Evolutionary conservation across 164 flowering plant species (phyloP), one percentile per base, ranked within the genome.

Genomic region (Nymphaea colorata): DNA sequence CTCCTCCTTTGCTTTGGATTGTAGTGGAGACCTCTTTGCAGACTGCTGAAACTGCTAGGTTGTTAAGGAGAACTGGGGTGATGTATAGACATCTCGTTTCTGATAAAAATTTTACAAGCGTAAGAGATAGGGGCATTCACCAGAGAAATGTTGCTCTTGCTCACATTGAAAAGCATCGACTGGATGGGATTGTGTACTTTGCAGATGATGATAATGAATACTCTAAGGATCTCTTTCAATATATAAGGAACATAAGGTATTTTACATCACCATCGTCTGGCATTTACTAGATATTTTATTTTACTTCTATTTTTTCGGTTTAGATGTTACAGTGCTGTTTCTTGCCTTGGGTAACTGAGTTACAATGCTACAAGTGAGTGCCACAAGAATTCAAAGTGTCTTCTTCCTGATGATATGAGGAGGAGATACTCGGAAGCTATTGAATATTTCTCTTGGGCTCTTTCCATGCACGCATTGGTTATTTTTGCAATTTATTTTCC

Each of bases 81-180:
- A 87, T 88, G 91, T 91, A 87, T 66, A 77, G 97, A 75, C 97
- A 93, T 86, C 87, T 93, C 59, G 82, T 86, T 36, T 89, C 93
- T 72, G 75, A 73, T 42, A 80, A 80, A 66, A 93, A 93, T 74
- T 59, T 74, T 7, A 84, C 92, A 6, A 81, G 76, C 17, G 61
- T 83, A 16, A 81, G 62, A 43, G 78, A 83, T 59, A 79, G 70
- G 68, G 72, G 72, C 17, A 76, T 81, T 68, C 86, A 83, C 71
- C 93, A 83, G 71, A 83, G 94, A 79, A 93, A 91, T 77, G 82
- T 71, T 42, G 98, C 96, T 15, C 78, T 93, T 66, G 75, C 87
- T 62, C 98, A 89, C 76, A 88, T 93, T 75, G 97, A 91, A 74
- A 83, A 70, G 66, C 98, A 93, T 70, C 85, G 67, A 14, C 91